Evolutionary conservation across 441 rosid species (phyloP).

Genomic region (Erysimum pusillum): DNA sequence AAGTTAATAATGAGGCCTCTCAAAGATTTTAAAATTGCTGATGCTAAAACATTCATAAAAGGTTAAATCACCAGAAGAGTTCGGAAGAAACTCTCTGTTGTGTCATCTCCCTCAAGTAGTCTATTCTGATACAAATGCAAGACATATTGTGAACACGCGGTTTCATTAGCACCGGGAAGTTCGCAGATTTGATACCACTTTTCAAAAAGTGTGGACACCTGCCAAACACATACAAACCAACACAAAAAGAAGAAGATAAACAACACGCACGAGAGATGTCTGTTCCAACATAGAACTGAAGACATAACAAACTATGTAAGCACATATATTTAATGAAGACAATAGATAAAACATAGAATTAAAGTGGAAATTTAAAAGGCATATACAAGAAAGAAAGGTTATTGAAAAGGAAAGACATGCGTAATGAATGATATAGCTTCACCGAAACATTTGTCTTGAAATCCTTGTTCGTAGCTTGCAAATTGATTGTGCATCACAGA

Average conservation of each 20-base stretch:
- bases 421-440: slow-evolving; percentile 9
- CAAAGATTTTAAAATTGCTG: slow-evolving; percentile 1
- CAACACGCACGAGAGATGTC: neutral
- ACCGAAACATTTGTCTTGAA: neutral
- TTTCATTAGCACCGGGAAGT: slow-evolving; percentile 80
- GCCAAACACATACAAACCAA: slow-evolving; percentile 38
- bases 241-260: slow-evolving; percentile 17
- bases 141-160: slow-evolving; percentile 66
- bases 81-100: slow-evolving; percentile 89
- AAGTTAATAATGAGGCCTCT: slow-evolving; percentile 17
- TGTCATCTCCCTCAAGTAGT: slow-evolving; percentile 86
- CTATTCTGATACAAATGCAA: slow-evolving; percentile 84
- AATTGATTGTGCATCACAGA: slow-evolving; percentile 18
- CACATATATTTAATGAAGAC: neutral
- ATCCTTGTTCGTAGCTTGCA: neutral
- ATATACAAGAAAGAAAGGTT: neutral
- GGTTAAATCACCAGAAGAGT: slow-evolving; percentile 64
- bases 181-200: slow-evolving; percentile 95
- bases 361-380: slow-evolving; percentile 16
- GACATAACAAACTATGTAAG: slow-evolving; percentile 17
- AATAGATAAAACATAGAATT: neutral
- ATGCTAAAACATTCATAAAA: slow-evolving; percentile 7
- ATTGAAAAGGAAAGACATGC: slow-evolving; percentile 4
- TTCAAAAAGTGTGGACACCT: slow-evolving; percentile 81
- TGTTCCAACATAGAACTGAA: slow-evolving; percentile 26